These are phyloP conservation scores for Podospora conica DNA, from an alignment of 495 filamentous ascomycete species.

Conservation along the genomic window DNA sequence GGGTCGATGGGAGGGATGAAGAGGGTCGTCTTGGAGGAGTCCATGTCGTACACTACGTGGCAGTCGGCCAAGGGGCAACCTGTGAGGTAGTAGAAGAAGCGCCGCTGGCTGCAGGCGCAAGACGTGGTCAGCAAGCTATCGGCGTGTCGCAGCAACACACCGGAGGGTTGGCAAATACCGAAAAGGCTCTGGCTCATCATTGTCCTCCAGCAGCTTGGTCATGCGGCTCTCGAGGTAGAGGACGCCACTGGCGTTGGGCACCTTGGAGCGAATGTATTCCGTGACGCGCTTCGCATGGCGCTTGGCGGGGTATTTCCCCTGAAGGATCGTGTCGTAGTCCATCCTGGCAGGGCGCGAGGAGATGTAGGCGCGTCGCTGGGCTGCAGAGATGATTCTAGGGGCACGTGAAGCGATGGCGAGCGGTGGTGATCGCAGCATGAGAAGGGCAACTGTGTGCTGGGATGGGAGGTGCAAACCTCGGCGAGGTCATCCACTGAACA, in stretches of 20 bases:
- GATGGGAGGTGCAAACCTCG: background rate
- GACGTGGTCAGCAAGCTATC: constrained; percentile 13
- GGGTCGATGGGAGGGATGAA: constrained; percentile 89
- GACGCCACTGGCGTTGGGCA: constrained; percentile 53
- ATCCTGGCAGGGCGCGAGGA: constrained; percentile 9
- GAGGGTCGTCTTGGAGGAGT: constrained; percentile 65
- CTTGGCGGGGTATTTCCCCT: constrained; percentile 93
- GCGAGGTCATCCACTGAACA: background rate
- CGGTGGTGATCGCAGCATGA: background rate
- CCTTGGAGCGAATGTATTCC: constrained; percentile 58
- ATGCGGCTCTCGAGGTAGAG: constrained; percentile 86
- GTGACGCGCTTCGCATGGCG: constrained; percentile 77
- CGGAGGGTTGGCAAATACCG: constrained; percentile 43
- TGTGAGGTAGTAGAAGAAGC: constrained; percentile 91
- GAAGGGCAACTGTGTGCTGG: background rate
- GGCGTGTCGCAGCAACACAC: background rate
- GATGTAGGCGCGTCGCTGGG: constrained; percentile 1
- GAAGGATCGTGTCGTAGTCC: constrained; percentile 36
- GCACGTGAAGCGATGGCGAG: background rate
- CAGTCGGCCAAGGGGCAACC: constrained; percentile 80
- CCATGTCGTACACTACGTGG: constrained; percentile 74
- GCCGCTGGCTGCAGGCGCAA: constrained; percentile 59
- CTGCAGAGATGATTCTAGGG: background rate
- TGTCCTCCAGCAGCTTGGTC: constrained; percentile 72
- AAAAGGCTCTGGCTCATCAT: constrained; percentile 71